phyloP scores from a whole-genome alignment of 257 asterid species.

The Petunia secreta region DNA sequence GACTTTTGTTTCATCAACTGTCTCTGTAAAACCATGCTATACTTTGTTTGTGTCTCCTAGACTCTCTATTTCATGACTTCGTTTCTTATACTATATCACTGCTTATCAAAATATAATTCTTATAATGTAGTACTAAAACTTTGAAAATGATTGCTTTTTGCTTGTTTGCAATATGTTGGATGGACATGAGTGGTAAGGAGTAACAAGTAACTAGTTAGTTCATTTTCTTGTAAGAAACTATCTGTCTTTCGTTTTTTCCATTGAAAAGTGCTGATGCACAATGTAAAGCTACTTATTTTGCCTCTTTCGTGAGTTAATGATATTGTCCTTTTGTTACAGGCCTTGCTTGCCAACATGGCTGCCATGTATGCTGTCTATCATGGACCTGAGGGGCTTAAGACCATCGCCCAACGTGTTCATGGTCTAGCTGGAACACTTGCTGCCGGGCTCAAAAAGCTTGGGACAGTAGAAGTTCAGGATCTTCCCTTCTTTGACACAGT shows the following conservation, averaged over 20 bases:
- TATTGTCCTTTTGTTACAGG: conserved; percentile 48
- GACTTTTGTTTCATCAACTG: not conserved
- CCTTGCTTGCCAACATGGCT: conserved; percentile 99
- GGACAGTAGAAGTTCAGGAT: conserved; percentile 83
- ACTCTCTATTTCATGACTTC: not conserved
- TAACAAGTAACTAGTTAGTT: not conserved
- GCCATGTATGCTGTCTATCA: conserved; percentile 99
- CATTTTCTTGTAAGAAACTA: conserved; percentile 7
- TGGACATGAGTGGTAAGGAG: conserved; percentile 6
- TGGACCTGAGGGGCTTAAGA: conserved; percentile 97
- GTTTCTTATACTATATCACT: not conserved
- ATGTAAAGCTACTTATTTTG: not conserved
- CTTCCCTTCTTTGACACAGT: conserved; percentile 97
- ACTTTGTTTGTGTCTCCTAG: not conserved
- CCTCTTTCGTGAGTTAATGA: not conserved
- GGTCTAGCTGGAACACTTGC: conserved; percentile 88
- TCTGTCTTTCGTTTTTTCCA: not conserved
- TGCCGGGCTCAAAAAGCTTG: conserved; percentile 83
- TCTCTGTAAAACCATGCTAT: not conserved
- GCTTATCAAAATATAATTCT: too few relatives aligned
- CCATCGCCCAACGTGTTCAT: conserved; percentile 90
- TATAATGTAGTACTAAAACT: not conserved
- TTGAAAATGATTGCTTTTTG: conserved; percentile 17
- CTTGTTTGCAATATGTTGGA: not conserved
- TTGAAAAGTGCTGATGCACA: not conserved